A percentile compares a stretch with the other conserved stretches of the same genome.
Conservation (phyloP, 2,329 filamentous ascomycete genomes). For the Blumeria hordei region DNA sequence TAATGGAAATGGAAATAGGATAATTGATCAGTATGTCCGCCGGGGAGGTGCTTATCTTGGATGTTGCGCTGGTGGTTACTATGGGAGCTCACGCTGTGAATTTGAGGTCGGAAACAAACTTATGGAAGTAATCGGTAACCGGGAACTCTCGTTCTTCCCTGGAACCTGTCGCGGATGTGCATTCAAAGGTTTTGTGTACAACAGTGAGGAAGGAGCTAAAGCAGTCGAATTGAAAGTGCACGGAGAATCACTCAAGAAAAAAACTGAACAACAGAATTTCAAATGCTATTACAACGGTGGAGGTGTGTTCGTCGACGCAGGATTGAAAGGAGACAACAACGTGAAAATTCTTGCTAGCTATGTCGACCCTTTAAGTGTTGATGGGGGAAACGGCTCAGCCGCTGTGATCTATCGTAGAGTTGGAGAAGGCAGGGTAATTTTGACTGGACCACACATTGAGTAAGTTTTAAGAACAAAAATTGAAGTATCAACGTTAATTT, state of each 20-base stretch:
- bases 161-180: conserved; percentile 68
- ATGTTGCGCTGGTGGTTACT: conserved; percentile 88
- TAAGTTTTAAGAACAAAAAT: conserved; percentile 19
- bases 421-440: conserved; percentile 51
- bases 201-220: conserved; percentile 62
- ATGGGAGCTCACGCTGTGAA: conserved; percentile 58
- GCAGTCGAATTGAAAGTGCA: conserved; percentile 44
- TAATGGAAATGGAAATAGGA: conserved; percentile 68
- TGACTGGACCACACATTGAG: conserved; percentile 88
- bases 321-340: conserved; percentile 31
- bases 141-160: conserved; percentile 75
- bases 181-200: conserved; percentile 74
- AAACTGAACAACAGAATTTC: conserved; percentile 34
- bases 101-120: conserved; percentile 68
- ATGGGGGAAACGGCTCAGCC: conserved; percentile 52
- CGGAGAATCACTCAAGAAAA: conserved; percentile 28
- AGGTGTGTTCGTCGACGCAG: conserved; percentile 69
- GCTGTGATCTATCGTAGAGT: conserved; percentile 68
- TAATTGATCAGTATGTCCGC: conserved; percentile 67
- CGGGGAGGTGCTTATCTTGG: conserved; percentile 70
- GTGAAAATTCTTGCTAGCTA: conserved; percentile 71
- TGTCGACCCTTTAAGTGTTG: conserved; percentile 47
- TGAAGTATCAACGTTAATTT: neutral
- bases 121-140: conserved; percentile 63
- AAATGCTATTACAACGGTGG: conserved; percentile 83